Conservation (phyloP, 1,139 yeast species). For the Blastobotrys persicus region DNA sequence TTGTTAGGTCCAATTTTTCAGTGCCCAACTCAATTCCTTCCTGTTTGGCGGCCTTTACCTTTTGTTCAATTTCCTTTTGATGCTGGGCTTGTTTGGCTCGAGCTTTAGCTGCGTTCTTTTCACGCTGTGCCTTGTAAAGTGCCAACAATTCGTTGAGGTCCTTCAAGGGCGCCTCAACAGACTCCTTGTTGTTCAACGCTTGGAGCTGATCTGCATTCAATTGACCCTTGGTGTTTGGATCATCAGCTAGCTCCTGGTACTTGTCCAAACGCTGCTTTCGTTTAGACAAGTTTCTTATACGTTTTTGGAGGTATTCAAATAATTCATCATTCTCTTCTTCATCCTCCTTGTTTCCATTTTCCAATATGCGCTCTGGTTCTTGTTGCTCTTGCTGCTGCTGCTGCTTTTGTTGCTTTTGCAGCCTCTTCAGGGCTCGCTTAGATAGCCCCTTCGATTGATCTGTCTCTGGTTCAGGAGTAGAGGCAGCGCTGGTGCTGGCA, state of each 20-base stretch:
- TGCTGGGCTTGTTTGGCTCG: slow-evolving; percentile 19
- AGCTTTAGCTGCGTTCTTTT: slow-evolving; percentile 19
- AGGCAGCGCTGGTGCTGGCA: not conserved
- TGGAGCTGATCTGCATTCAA: slow-evolving; percentile 40
- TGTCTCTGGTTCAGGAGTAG: not conserved
- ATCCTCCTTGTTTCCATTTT: slow-evolving; percentile 1
- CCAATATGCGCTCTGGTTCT: slow-evolving; percentile 1
- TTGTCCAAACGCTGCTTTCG: slow-evolving; percentile 39
- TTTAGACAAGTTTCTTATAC: slow-evolving; percentile 40
- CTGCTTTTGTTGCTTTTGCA: slow-evolving; percentile 19
- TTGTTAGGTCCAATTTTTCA: slow-evolving; percentile 29
- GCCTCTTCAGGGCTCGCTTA: slow-evolving; percentile 24
- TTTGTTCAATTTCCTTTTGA: slow-evolving; percentile 12
- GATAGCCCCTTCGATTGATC: slow-evolving; percentile 15
- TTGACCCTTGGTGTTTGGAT: slow-evolving; percentile 22
- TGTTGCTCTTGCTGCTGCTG: slow-evolving; percentile 8
- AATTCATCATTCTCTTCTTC: slow-evolving; percentile 26
- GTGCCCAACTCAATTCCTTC: slow-evolving; percentile 27
- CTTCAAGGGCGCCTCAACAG: slow-evolving; percentile 39
- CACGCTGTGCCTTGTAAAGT: slow-evolving; percentile 27
- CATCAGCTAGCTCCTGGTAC: slow-evolving; percentile 34
- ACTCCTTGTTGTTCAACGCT: slow-evolving; percentile 36
- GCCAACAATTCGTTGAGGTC: slow-evolving; percentile 35
- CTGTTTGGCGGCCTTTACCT: slow-evolving; percentile 25
- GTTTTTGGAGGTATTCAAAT: slow-evolving; percentile 34